Percentiles rank a stretch among this genome's conserved stretches.
These are phyloP conservation scores for Chaetomium cochliodes DNA, from an alignment of 495 filamentous ascomycete genomes.

Conservation along the genomic window DNA sequence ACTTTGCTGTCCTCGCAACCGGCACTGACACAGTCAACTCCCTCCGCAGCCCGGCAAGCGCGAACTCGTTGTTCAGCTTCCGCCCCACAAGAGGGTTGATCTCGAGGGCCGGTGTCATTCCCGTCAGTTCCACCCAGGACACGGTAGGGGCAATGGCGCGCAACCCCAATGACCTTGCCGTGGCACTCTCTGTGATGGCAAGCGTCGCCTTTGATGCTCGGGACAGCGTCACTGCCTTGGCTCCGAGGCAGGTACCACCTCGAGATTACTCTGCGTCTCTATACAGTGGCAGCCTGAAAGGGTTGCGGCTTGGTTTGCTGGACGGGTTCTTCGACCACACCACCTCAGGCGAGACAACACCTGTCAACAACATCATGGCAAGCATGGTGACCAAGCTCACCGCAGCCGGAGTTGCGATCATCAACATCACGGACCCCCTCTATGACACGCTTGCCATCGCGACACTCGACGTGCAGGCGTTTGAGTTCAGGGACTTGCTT, in stretches of 20 bases:
- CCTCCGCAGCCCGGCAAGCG: slow-evolving; percentile 60
- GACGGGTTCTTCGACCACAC: slow-evolving; percentile 52
- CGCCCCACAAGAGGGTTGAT: slow-evolving; percentile 60
- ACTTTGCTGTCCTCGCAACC: slow-evolving; percentile 55
- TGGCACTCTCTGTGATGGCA: slow-evolving; percentile 58
- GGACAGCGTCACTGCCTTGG: slow-evolving; percentile 46
- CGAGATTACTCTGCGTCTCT: slow-evolving; percentile 46
- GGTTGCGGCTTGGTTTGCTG: slow-evolving; percentile 47
- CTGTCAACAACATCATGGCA: slow-evolving; percentile 51
- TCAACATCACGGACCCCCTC: slow-evolving; percentile 50
- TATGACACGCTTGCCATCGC: slow-evolving; percentile 53
- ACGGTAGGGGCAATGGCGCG: slow-evolving; percentile 59
- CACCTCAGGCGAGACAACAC: slow-evolving; percentile 48
- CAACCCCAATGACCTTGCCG: slow-evolving; percentile 52
- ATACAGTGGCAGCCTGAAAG: slow-evolving; percentile 39
- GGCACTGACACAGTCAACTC: slow-evolving; percentile 67
- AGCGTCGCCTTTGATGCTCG: slow-evolving; percentile 45
- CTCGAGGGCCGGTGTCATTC: slow-evolving; percentile 53
- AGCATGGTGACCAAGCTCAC: slow-evolving; percentile 36
- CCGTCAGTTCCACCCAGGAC: slow-evolving; percentile 63
- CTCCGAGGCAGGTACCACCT: slow-evolving; percentile 35
- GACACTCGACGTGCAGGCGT: slow-evolving; percentile 55
- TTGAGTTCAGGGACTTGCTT: slow-evolving; percentile 54
- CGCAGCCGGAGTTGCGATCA: slow-evolving; percentile 39
- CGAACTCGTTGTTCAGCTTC: slow-evolving; percentile 60